phyloP scores from a whole-genome alignment of 2,329 filamentous ascomycete species.

The Aspergillus sp. region DNA sequence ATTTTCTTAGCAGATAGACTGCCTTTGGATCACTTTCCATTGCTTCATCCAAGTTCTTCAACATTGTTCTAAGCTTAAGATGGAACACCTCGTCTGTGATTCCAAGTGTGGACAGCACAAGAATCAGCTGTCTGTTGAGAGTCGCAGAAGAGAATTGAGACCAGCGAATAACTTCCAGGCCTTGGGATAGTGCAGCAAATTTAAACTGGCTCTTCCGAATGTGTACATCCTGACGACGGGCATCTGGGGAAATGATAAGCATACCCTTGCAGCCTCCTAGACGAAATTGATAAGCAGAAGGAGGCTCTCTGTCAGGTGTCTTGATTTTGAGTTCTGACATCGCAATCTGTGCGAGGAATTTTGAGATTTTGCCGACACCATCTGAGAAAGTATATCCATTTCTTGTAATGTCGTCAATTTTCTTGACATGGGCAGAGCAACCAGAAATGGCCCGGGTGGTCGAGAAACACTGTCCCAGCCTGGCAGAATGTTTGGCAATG shows the following conservation, averaged over 20 bases:
- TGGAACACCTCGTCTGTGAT: constrained; percentile 68
- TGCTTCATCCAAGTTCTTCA: constrained; percentile 67
- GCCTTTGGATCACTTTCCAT: constrained; percentile 67
- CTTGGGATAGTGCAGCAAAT: constrained; percentile 69
- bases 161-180: constrained; percentile 80
- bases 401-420: constrained; percentile 68
- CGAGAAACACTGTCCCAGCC: constrained; percentile 92
- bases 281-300: constrained; percentile 88
- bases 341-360: constrained; percentile 71
- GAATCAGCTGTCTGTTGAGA: constrained; percentile 86
- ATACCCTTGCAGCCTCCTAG: constrained; percentile 92
- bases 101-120: constrained; percentile 76
- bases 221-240: constrained; percentile 67
- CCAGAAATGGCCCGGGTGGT: constrained; percentile 76
- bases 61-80: constrained; percentile 64
- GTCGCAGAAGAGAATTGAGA: constrained; percentile 75
- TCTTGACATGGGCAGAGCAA: constrained; percentile 57
- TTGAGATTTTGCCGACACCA: constrained; percentile 90
- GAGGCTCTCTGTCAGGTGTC: constrained; percentile 54
- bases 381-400: constrained; percentile 79
- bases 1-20: constrained; percentile 66
- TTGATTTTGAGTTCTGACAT: constrained; percentile 66
- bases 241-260: constrained; percentile 70
- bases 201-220: constrained; percentile 86
- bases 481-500: constrained; percentile 85